These are phyloP conservation scores for Plasmopara muralis DNA, from an alignment of 352 stramenopile species.

Conservation along the genomic window DNA sequence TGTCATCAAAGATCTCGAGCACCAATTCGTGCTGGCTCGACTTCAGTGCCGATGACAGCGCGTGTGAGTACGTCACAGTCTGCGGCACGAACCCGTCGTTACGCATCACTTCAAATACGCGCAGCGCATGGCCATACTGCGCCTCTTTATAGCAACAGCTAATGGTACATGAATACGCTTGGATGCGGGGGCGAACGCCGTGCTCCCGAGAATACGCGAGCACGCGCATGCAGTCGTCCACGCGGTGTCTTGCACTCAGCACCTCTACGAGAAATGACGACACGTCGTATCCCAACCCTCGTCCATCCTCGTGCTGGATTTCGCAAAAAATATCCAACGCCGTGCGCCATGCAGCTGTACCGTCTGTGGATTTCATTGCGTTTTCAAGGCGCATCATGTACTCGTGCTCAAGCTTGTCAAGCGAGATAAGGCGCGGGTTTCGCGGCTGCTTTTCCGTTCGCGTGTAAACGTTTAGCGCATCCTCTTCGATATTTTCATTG, in stretches of 20 bases:
- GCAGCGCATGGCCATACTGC: slow-evolving; percentile 60
- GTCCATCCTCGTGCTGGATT: slow-evolving; percentile 30
- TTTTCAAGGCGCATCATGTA: slow-evolving; percentile 21
- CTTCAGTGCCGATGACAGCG: slow-evolving; percentile 77
- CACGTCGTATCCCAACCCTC: slow-evolving; percentile 35
- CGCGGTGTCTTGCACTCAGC: slow-evolving; percentile 34
- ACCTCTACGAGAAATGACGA: slow-evolving; percentile 61
- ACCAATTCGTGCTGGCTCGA: slow-evolving; percentile 71
- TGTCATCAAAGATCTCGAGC: slow-evolving; percentile 85
- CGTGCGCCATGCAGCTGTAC: slow-evolving; percentile 27
- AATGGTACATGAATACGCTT: slow-evolving; percentile 76
- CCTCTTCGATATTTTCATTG: slow-evolving; percentile 8
- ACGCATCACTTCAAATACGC: slow-evolving; percentile 83
- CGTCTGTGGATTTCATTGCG: slow-evolving; percentile 29
- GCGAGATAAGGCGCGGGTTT: slow-evolving; percentile 15
- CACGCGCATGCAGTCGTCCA: slow-evolving; percentile 53
- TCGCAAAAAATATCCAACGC: slow-evolving; percentile 50
- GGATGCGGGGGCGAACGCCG: slow-evolving; percentile 68
- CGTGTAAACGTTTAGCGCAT: background rate
- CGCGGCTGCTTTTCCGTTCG: background rate
- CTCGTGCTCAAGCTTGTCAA: slow-evolving; percentile 19
- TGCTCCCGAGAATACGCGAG: slow-evolving; percentile 61
- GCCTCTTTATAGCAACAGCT: slow-evolving; percentile 71
- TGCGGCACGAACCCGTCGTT: slow-evolving; percentile 79
- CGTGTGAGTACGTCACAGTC: slow-evolving; percentile 76